Conservation (phyloP, 176 grass and related monocot genomes). For the Carex parvula region DNA sequence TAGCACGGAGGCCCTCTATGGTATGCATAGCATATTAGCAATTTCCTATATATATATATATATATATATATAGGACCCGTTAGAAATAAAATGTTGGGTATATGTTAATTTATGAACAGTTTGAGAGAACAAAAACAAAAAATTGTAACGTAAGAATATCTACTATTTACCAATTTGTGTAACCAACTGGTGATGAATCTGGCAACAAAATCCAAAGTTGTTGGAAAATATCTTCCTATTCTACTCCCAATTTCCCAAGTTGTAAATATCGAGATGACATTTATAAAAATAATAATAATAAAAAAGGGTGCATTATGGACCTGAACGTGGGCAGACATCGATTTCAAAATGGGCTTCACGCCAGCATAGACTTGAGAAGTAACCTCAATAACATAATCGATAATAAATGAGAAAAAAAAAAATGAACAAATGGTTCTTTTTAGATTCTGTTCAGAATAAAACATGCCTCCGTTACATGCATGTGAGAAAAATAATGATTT, state of each 20-base stretch:
- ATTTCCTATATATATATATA: no score
- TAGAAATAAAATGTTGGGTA: no score
- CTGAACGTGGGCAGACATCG: not conserved
- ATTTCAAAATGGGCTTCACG: constrained; percentile 20
- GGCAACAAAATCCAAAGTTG: constrained; percentile 9
- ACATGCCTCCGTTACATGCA: not conserved
- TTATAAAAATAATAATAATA: not conserved
- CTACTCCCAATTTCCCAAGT: constrained; percentile 12
- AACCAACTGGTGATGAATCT: not conserved
- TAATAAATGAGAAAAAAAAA: not conserved
- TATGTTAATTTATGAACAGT: no score
- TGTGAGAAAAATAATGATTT: not conserved
- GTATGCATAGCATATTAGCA: no score
- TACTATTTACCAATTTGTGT: not conserved
- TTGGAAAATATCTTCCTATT: constrained; percentile 25
- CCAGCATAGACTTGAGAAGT: not conserved
- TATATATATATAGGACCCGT: no score
- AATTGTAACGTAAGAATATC: not conserved
- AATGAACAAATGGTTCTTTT: not conserved
- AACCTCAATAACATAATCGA: not conserved
- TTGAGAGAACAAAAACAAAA: not conserved
- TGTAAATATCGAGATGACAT: constrained; percentile 15
- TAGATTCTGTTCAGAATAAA: not conserved
- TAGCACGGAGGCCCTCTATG: no score
- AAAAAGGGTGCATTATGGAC: constrained; percentile 7